Conservation (phyloP, 106 monocot genomes). For the Platanthera zijinensis region DNA sequence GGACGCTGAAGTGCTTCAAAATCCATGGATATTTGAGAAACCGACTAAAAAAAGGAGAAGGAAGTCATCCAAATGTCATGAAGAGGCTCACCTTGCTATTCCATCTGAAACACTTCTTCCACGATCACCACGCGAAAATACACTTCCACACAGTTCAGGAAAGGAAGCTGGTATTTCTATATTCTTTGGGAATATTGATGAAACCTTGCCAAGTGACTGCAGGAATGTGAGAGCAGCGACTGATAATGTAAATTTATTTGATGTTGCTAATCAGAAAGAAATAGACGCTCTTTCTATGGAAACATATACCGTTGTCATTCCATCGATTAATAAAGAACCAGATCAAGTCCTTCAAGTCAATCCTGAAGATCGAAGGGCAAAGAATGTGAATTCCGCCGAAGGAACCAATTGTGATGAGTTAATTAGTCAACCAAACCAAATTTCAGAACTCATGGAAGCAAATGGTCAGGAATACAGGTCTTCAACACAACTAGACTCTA, state of each 20-base stretch:
- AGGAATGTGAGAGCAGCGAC: not conserved
- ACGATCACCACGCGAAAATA: not conserved
- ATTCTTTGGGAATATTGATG: not conserved
- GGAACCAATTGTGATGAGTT: not conserved
- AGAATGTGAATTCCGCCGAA: not conserved
- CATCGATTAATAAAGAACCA: not conserved
- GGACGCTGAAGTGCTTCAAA: not conserved
- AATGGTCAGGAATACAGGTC: not conserved
- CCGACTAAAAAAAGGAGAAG: not conserved
- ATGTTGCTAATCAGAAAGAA: slow-evolving; percentile 4
- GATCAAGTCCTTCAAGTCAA: not conserved
- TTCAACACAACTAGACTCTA: not conserved
- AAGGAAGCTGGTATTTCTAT: not conserved
- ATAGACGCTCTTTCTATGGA: not conserved
- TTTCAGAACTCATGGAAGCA: not conserved
- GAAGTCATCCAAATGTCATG: not conserved
- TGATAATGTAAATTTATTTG: not conserved
- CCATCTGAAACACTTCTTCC: not conserved
- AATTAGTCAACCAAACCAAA: not conserved
- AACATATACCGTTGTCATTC: not conserved
- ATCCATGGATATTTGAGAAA: not conserved
- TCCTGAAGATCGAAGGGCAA: not conserved
- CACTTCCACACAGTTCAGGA: not conserved
- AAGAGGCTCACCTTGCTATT: not conserved
- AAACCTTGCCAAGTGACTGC: not conserved